Conservation (phyloP, 495 filamentous ascomycete genomes). For the Halenospora varia region DNA sequence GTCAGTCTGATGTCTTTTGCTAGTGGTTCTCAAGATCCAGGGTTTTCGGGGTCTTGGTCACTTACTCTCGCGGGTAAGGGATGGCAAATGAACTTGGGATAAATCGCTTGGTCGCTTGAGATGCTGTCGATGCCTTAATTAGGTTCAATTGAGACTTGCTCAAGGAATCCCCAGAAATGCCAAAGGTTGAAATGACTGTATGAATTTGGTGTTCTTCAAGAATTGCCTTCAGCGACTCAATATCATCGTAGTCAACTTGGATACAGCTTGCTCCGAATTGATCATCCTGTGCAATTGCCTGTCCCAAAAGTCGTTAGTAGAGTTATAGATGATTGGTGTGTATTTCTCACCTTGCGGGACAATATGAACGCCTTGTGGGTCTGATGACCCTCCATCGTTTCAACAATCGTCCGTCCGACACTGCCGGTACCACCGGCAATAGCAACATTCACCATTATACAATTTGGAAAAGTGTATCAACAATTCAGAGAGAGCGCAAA, state of each 20-base stretch:
- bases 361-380: constrained; percentile 43
- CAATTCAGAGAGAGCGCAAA: too few species aligned
- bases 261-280: constrained; percentile 27
- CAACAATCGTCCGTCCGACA: constrained; percentile 48
- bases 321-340: constrained; percentile 6
- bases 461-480: too few species aligned
- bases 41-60: too few species aligned
- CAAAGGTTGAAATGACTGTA: constrained; percentile 48
- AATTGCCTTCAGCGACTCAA: constrained; percentile 30
- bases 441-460: constrained; percentile 46
- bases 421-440: constrained; percentile 51
- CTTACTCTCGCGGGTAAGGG: constrained; percentile 19
- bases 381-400: constrained; percentile 32
- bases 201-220: constrained; percentile 45
- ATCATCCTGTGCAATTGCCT: constrained; percentile 13
- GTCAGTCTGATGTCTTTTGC: too few species aligned
- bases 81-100: constrained; percentile 46
- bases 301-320: constrained; percentile 12
- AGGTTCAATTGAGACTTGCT: constrained; percentile 32
- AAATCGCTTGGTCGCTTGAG: constrained; percentile 39
- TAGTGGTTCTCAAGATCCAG: too few species aligned
- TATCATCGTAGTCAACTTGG: constrained; percentile 39
- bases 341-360: constrained; percentile 32
- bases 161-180: constrained; percentile 24
- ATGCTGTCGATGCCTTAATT: constrained; percentile 45